Percentiles rank a stretch among this genome's conserved stretches.
Evolutionary conservation across 306 rosid species (phyloP).

Genomic region (Astragalus membranaceus): DNA sequence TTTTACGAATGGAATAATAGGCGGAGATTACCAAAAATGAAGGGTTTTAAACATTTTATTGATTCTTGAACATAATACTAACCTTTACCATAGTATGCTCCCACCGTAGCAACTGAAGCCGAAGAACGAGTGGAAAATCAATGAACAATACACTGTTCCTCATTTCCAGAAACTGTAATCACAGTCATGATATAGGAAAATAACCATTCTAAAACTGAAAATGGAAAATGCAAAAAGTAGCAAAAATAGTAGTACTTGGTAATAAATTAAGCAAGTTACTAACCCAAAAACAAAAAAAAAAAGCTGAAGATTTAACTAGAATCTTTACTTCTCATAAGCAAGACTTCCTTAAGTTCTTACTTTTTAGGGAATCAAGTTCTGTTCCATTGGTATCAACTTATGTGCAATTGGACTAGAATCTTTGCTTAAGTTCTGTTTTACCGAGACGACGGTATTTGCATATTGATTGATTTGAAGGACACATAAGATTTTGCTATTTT

Average conservation of each 20-base stretch:
- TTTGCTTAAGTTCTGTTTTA: no score
- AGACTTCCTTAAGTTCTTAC: neutral
- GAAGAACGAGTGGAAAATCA: slow-evolving; percentile 97
- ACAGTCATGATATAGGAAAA: neutral
- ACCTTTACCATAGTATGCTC: slow-evolving; percentile 96
- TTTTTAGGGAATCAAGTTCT: neutral
- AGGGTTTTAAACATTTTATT: neutral
- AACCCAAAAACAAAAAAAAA: neutral
- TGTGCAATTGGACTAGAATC: no score
- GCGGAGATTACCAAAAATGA: neutral
- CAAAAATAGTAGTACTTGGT: neutral
- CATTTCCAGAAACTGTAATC: slow-evolving; percentile 61
- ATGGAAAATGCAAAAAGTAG: neutral
- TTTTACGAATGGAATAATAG: neutral
- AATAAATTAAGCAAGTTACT: neutral
- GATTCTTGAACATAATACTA: slow-evolving; percentile 26
- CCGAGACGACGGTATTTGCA: no score
- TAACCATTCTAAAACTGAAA: neutral
- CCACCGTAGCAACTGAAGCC: slow-evolving; percentile 87
- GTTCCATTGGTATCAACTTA: no score
- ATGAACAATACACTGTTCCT: slow-evolving; percentile 84
- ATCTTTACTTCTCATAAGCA: neutral
- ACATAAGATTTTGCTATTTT: neutral
- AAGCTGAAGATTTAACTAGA: neutral
- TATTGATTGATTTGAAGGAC: neutral